Evolutionary conservation across 2,329 filamentous ascomycete genomes (phyloP), one percentile per base, ranked within the genome.

Genomic region (Colletotrichum sublineola): DNA sequence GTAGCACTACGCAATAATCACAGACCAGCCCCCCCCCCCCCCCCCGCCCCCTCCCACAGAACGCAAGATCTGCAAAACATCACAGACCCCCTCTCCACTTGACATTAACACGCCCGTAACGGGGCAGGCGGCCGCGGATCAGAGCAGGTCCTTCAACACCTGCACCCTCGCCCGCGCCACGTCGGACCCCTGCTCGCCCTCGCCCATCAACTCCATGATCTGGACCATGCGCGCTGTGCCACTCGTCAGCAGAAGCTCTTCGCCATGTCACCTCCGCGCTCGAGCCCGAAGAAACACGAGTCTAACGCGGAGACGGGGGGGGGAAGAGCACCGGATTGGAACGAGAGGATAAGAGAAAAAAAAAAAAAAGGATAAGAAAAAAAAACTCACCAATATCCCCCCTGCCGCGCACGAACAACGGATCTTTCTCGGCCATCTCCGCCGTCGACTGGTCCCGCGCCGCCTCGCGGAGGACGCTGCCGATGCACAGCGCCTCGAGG

Each of bases 401-500:
- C 77, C 85, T 88, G 0, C 88, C 90, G 76, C 89, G 85, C n/a
- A 87, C 84, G 77, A 89, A 91, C 63, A 91, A 77, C 62, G 88
- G 88, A 77, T 92, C 90, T 75, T 84, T 86, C 8, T 76, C 77
- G 58, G 87, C 77, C 33, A 83, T 76, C 42, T 89, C 88, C 46
- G 80, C 80, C 2, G 84, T 85, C 0, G 81, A 82, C 12, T 83
- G 82, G 73, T 88, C 85, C 50, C 82, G 83, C 3, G 80, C 78
- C 29, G 85, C 83, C 78, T 91, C 88, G 52, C 85, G 83, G 69
- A 92, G 79, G 33, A 91, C 86, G 73, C 87, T 87, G 31, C 89
- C 89, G 60, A 93, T 93, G 81, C 89, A 93, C 78, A 91, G 80
- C 42, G 92, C 92, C 83, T 95, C 93, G 64, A 95, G 86, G 78